Conservation (phyloP, 2,329 filamentous ascomycete genomes). For the Colletotrichum sojae region DNA sequence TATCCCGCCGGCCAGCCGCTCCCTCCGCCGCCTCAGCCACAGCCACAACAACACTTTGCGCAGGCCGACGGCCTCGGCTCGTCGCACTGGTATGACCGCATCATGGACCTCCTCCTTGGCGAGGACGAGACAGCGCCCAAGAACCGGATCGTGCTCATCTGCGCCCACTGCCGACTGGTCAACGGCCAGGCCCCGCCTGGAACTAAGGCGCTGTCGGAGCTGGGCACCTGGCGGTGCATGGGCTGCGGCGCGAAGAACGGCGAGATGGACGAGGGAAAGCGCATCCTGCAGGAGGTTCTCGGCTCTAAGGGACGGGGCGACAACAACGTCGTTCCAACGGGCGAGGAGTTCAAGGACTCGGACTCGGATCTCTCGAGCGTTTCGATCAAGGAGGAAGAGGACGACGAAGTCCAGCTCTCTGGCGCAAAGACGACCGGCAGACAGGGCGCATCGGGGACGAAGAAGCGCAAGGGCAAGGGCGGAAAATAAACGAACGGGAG, state of each 20-base stretch:
- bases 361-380: constrained; percentile 21
- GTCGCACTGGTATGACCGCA: constrained; percentile 92
- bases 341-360: constrained; percentile 41
- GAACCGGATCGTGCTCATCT: constrained; percentile 92
- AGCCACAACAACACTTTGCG: constrained; percentile 39
- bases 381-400: constrained; percentile 29
- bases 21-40: constrained; percentile 43
- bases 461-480: constrained; percentile 41
- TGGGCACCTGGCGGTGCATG: constrained; percentile 91
- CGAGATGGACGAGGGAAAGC: constrained; percentile 80
- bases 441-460: constrained; percentile 33
- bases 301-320: constrained; percentile 43
- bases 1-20: constrained; percentile 56
- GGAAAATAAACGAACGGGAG: constrained; percentile 24
- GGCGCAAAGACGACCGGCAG: constrained; percentile 36
- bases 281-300: constrained; percentile 78
- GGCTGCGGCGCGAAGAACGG: constrained; percentile 89
- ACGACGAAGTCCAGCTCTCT: constrained; percentile 1
- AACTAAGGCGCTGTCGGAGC: constrained; percentile 79
- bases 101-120: constrained; percentile 91
- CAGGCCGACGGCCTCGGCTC: constrained; percentile 30
- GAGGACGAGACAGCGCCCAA: constrained; percentile 95
- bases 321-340: constrained; percentile 19
- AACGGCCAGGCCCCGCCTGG: constrained; percentile 97
- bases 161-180: constrained; percentile 84